phyloP scores from a whole-genome alignment of 805 yeast genomes.

The Saturnispora hagleri region DNA sequence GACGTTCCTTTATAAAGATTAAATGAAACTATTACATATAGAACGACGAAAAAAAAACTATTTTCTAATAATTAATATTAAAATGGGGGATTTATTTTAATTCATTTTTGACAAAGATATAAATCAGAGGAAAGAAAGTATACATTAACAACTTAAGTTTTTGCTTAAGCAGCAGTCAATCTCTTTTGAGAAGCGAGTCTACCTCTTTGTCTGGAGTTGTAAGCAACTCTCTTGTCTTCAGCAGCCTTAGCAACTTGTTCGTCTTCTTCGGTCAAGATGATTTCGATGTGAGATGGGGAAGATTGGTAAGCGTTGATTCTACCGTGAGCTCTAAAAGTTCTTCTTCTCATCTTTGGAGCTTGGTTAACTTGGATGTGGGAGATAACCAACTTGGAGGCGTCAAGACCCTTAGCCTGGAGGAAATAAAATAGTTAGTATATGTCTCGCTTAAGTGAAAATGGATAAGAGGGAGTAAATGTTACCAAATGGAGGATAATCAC shows the following conservation, averaged over 20 bases:
- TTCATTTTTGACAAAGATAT: slow-evolving; percentile 6
- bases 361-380: slow-evolving; percentile 99
- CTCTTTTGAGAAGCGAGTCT: slow-evolving; percentile 85
- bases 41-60: background rate
- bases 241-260: slow-evolving; percentile 89
- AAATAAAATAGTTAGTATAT: slow-evolving; percentile 14
- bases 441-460: background rate
- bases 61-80: background rate
- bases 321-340: slow-evolving; percentile 99
- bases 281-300: slow-evolving; percentile 97
- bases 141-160: slow-evolving; percentile 2
- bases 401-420: slow-evolving; percentile 83
- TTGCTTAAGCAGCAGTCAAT: slow-evolving; percentile 49
- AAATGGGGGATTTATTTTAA: background rate
- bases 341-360: slow-evolving; percentile 99
- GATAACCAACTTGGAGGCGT: slow-evolving; percentile 84
- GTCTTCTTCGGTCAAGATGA: slow-evolving; percentile 89
- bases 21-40: background rate
- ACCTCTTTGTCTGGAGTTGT: slow-evolving; percentile 87
- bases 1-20: background rate
- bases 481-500: too few relatives aligned
- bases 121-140: slow-evolving; percentile 11
- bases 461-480: too few relatives aligned
- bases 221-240: slow-evolving; percentile 46
- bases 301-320: slow-evolving; percentile 99